Conservation (phyloP, 805 yeast species). For the Sugiyamaella marilandica region DNA sequence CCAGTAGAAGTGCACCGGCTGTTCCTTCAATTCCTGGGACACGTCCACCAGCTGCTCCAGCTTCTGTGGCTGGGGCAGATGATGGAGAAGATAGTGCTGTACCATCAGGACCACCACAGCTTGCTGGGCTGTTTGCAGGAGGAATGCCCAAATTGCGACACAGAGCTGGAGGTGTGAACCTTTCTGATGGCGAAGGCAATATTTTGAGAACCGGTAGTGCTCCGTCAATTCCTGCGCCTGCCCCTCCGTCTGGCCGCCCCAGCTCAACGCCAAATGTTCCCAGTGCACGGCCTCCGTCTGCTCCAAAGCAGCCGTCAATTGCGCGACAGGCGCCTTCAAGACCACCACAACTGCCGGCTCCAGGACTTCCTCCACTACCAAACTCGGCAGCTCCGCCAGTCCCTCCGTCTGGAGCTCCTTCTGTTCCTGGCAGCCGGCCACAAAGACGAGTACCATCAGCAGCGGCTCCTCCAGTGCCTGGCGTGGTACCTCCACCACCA, state of each 20-base stretch:
- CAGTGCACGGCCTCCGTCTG: conserved; percentile 12
- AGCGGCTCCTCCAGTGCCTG: conserved; percentile 24
- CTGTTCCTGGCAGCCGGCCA: conserved; percentile 13
- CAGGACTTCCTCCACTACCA: conserved; percentile 13
- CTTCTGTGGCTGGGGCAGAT: conserved; percentile 6
- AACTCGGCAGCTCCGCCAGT: conserved; percentile 15
- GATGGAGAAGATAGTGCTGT: conserved; percentile 23
- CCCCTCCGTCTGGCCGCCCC: conserved; percentile 12
- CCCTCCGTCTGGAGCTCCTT: conserved; percentile 20
- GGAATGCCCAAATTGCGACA: conserved; percentile 72
- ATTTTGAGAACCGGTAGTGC: conserved; percentile 16
- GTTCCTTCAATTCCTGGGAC: conserved; percentile 21
- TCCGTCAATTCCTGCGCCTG: conserved; percentile 15
- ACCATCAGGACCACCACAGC: conserved; percentile 25
- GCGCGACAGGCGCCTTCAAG: conserved; percentile 19
- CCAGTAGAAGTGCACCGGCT: conserved; percentile 24
- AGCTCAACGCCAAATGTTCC: conserved; percentile 8
- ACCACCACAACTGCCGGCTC: conserved; percentile 13
- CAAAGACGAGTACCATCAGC: conserved; percentile 16
- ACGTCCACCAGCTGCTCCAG: conserved; percentile 27
- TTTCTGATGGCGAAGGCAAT: neutral
- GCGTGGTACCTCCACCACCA: conserved; percentile 23
- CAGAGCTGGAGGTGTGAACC: conserved; percentile 32
- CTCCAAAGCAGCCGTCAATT: conserved; percentile 7
- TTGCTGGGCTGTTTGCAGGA: conserved; percentile 70